Conservation (phyloP, 768 basidiomycete species). For the Boletus tylopilopsis region DNA sequence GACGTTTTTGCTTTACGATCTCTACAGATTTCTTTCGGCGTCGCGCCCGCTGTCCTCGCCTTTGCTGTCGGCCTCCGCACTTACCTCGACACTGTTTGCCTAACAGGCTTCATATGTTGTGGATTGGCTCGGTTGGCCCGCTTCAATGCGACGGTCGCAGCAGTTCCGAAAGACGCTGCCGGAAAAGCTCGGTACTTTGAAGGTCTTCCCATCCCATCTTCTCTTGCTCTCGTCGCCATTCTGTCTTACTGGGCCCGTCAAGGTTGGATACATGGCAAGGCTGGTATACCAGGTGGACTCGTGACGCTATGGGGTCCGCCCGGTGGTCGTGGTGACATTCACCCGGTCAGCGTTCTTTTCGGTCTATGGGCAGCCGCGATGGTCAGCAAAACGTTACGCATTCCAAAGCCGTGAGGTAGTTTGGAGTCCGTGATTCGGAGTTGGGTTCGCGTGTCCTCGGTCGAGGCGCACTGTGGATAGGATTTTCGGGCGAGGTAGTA, state of each 20-base stretch:
- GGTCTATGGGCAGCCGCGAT: conserved; percentile 89
- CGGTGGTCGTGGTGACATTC: conserved; percentile 82
- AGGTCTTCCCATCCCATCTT: conserved; percentile 94
- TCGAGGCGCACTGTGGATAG: no score
- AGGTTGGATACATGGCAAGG: conserved; percentile 79
- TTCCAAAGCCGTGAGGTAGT: conserved; percentile 63
- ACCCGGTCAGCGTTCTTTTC: conserved; percentile 75
- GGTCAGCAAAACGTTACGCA: conserved; percentile 94
- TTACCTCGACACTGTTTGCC: conserved; percentile 80
- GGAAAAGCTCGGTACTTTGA: conserved; percentile 97
- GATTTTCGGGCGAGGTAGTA: not conserved
- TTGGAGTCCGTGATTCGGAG: not conserved
- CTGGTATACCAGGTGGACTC: conserved; percentile 74
- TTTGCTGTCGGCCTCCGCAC: conserved; percentile 91
- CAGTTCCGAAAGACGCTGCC: conserved; percentile 79
- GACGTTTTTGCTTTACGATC: conserved; percentile 2
- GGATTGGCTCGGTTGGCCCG: conserved; percentile 95
- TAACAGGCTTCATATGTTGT: conserved; percentile 91
- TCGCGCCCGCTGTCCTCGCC: conserved; percentile 90
- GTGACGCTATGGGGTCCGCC: conserved; percentile 65
- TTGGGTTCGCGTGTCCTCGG: no score
- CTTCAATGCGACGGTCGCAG: conserved; percentile 97
- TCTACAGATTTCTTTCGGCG: conserved; percentile 90
- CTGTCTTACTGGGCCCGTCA: conserved; percentile 80
- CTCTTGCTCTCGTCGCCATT: conserved; percentile 71